Base-by-base conservation (phyloP, 495 filamentous ascomycete genomes). In the Cladorrhinum samala region DNA sequence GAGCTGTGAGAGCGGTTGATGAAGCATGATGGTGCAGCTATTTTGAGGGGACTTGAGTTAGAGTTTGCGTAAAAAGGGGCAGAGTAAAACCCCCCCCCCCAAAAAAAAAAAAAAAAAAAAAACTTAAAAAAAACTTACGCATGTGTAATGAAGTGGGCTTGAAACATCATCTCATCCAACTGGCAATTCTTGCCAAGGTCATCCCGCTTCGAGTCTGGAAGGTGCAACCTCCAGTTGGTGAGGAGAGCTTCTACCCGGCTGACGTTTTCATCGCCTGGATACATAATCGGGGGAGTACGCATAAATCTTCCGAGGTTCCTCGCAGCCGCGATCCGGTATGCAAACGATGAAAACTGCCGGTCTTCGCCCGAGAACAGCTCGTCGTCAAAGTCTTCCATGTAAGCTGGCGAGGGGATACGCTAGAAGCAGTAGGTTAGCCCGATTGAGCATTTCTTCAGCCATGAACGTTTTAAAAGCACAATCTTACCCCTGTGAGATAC, bases 151-250 rank as follows among this genome's bases (percentile, higher is more conserved):
- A 93, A 90, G 50, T 86, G 86, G 9, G 89, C 89, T 63, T 95
- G 89, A 74, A 95, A 94, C 72, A 95, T 82, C 78, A 95, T 86
- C 71, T 94, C 88, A 61, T 96, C 90, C 9, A 91, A 77, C 30
- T 83, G 74, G 25, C 83, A 79, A 52, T 85, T 80, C 53, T 79
- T 78, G 37, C 78, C 79, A 50, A 92, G 70, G 30, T 89, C 77
- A 53, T 87, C 81, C 49, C 75, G 76, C 69, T 94, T 94, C n/a
- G 76, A 76, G 37, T 79, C 74, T 0, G 91, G 90, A 6, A 95
- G 75, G 60, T 92, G 87, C 49, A 91, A 80, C 41, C 78, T 77
- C 88, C 89, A 94, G 71, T 88, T 92, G 9, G 84, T 84, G 49
- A 95, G 83, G 40, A 83, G 77, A 3, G 83, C 77, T 69, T 96